Percentiles rank a stretch among this genome's conserved stretches.
phyloP scores from a whole-genome alignment of 805 yeast genomes.

The Ogataea salicorniae region DNA sequence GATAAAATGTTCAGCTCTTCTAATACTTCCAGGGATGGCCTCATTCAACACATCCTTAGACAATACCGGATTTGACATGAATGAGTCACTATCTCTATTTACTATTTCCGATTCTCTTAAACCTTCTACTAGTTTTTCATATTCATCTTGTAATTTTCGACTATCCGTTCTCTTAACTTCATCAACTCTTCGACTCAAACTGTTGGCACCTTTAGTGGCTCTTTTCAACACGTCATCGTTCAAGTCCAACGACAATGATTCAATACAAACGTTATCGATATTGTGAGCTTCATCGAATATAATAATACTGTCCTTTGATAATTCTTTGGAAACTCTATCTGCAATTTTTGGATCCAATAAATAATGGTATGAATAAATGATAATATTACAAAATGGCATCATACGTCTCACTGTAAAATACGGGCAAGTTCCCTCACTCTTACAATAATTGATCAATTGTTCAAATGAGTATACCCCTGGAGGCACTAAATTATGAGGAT shows the following conservation, averaged over 20 bases:
- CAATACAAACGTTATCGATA: constrained; percentile 97
- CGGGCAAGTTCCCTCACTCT: constrained; percentile 80
- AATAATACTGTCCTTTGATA: constrained; percentile 87
- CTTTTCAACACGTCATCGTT: constrained; percentile 84
- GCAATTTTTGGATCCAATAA: constrained; percentile 95
- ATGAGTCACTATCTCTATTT: constrained; percentile 52
- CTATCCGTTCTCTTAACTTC: constrained; percentile 81
- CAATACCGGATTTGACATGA: constrained; percentile 83
- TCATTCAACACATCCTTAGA: constrained; percentile 83
- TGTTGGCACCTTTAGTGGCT: constrained; percentile 83
- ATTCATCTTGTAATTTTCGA: constrained; percentile 80
- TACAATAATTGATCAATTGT: constrained; percentile 70
- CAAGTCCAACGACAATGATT: constrained; percentile 83
- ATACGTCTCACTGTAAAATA: constrained; percentile 96
- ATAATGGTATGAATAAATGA: constrained; percentile 95
- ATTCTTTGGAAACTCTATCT: constrained; percentile 86
- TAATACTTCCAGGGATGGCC: constrained; percentile 94
- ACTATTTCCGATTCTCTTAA: constrained; percentile 74
- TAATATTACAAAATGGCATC: constrained; percentile 90
- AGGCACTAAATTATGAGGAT: constrained; percentile 85
- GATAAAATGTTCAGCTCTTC: constrained; percentile 95
- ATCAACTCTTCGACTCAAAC: constrained; percentile 75
- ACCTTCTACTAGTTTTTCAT: constrained; percentile 86
- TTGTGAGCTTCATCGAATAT: constrained; percentile 99
- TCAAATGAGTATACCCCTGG: constrained; percentile 95